phyloP scores from a whole-genome alignment of 768 basidiomycete genomes.

The Hygrophorus pudorinus region DNA sequence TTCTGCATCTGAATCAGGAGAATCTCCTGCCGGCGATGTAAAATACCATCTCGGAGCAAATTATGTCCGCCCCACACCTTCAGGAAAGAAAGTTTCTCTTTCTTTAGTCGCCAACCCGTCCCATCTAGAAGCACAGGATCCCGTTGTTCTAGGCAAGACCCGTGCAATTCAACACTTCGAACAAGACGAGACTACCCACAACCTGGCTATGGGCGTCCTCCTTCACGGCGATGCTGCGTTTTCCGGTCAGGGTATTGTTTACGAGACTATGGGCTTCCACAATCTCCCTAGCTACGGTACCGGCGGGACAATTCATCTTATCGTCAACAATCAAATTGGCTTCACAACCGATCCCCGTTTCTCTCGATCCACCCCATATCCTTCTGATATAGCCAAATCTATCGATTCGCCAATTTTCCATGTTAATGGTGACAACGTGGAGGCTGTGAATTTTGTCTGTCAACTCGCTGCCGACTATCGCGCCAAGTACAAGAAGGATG shows the following conservation, averaged over 20 bases:
- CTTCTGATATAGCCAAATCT: constrained; percentile 95
- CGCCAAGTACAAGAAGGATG: constrained; percentile 97
- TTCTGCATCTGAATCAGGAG: constrained; percentile 55
- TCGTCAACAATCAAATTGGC: constrained; percentile 98
- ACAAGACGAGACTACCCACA: constrained; percentile 68
- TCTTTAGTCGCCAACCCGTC: constrained; percentile 99
- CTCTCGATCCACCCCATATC: constrained; percentile 94
- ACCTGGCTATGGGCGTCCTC: constrained; percentile 88
- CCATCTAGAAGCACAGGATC: constrained; percentile 94
- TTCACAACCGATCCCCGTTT: constrained; percentile 99
- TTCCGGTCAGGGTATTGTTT: constrained; percentile 95
- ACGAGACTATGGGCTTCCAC: constrained; percentile 99
- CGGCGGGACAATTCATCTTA: constrained; percentile 95
- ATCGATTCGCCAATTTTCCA: constrained; percentile 99
- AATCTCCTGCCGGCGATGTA: constrained; percentile 90
- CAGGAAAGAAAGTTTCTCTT: constrained; percentile 94
- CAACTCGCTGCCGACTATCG: constrained; percentile 97
- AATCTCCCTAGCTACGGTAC: constrained; percentile 93
- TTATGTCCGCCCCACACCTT: constrained; percentile 95
- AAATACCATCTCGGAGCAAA: constrained; percentile 99
- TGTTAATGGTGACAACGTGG: constrained; percentile 97
- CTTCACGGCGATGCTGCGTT: constrained; percentile 98
- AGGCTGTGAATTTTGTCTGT: constrained; percentile 97
- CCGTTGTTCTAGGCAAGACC: constrained; percentile 99
- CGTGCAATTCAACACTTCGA: constrained; percentile 94